Evolutionary conservation across 441 rosid species (phyloP), one percentile per base, ranked within the genome.

Genomic region (Arabidopsis lyrata): DNA sequence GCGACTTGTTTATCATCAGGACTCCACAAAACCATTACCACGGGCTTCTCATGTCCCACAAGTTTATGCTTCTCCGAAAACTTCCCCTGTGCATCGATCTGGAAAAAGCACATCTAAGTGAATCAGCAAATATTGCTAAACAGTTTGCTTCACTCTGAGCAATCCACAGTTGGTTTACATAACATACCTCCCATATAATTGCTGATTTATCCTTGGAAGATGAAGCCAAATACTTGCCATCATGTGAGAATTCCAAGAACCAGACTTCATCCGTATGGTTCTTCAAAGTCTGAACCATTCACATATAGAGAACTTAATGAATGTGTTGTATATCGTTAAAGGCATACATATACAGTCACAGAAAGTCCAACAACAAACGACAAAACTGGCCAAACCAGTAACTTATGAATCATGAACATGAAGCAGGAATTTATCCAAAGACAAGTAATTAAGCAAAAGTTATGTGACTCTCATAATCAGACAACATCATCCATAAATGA

Each of bases 181-280:
- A 36, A 16, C 57, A 11, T 88, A 87, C 98, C 95, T 91, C 93
- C 95, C 95, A 91, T 80, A 89, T 85, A 72, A 91, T 84, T 58
- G 88, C 88, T 8, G 87, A 81, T 20, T 63, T 83, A 80, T 93
- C 98, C 67, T 72, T 87, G 52, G 96, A 93, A 27, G 97, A 74
- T 54, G 97, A 93, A 58, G 96, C 97, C 76, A 93, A 78, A 74
- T 86, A 93, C 80, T 82, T 87, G 61, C 96, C 97, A 70, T 83
- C 81, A 58, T 88, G 97, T 24, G 97, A 93, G 84, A 93, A 93
- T 85, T 87, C 77, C 83, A 93, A 22, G 70, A 83, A 91, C 98
- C 98, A 93, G 16, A 93, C 92, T 81, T 93, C 97, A 82, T 91
- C 93, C 5, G 66, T 83, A 81, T 93, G 97, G 24, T 78, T 85